Evolutionary conservation across 225 moss, liverwort and hornwort species (phyloP), one percentile per base, ranked within the genome.

Genomic region (Thuidium tamariscinum): DNA sequence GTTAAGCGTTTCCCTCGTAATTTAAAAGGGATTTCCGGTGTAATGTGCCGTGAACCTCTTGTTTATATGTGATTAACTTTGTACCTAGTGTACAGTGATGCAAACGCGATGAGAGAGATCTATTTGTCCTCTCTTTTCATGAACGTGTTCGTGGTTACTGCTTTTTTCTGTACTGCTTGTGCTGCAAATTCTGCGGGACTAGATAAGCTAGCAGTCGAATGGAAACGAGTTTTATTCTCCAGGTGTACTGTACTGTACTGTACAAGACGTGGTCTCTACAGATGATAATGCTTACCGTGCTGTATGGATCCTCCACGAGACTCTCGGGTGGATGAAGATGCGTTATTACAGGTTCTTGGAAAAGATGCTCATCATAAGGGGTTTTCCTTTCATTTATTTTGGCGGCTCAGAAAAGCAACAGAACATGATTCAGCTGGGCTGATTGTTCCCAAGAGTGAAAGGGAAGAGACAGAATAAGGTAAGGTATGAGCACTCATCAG

Each of bases 1-100:
- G 89, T 88, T 86, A 89, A 90, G 84, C 81, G 82, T 90, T 86
- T 90, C 88, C 89, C 87, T 89, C 82, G 82, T 88, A 89, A 90
- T 86, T 46, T 69, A 74, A 86, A 83, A 85, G 85, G 90, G 91
- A 81, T 66, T 81, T 72, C 81, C 77, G 81, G 84, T 90, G 89
- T 91, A 90, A 88, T 75, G 84, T 82, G 70, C 85, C 62, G 75
- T 88, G 70, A 87, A 80, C 79, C 66, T 67, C 82, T 75, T 90
- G 87, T 91, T 87, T 85, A 88, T 90, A 87, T 85, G 88, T 87
- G 81, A 89, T n/a, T 74, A 78, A 74, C 51, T 60, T 83, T 75
- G 88, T 83, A 73, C 68, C 61, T 83, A 70, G 69, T 89, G 72
- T 84, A 81, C 55, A 77, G 54, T 63, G 81, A 51, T 59, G 44